phyloP scores from a whole-genome alignment of 83 land plant species.

The Thuja plicata region DNA sequence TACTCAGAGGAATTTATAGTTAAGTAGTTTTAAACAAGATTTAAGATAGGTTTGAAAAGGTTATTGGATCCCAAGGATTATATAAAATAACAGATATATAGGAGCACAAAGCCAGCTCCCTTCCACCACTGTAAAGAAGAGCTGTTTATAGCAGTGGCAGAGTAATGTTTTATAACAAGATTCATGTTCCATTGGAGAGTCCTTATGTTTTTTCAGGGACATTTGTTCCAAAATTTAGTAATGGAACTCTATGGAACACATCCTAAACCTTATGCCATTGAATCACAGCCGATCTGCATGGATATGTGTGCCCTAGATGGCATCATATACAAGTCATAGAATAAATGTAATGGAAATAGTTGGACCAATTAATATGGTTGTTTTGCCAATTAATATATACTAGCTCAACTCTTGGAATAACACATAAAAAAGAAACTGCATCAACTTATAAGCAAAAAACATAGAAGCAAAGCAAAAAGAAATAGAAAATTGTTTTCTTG shows the following conservation, averaged over 20 bases:
- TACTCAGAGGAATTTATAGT: neutral
- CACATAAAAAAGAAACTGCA: neutral
- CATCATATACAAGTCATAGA: neutral
- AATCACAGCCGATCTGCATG: neutral
- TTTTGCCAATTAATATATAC: neutral
- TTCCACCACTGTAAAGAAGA: constrained; percentile 1
- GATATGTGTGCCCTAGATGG: neutral
- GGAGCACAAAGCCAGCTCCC: neutral
- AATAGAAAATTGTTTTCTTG: neutral
- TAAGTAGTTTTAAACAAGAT: neutral
- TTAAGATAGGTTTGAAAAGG: neutral
- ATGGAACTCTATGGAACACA: neutral
- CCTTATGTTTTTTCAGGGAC: neutral
- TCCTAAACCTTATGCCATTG: neutral
- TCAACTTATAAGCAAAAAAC: neutral
- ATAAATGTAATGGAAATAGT: neutral
- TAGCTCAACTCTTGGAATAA: neutral
- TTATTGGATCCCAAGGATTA: neutral
- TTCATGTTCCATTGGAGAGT: neutral
- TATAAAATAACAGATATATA: neutral
- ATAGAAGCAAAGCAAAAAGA: neutral
- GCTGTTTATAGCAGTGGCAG: neutral
- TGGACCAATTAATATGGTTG: neutral
- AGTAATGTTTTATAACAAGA: neutral
- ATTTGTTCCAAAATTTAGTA: neutral